Evolutionary conservation across 352 stramenopile genomes (phyloP).

Genomic region (Pythium periplocum): DNA sequence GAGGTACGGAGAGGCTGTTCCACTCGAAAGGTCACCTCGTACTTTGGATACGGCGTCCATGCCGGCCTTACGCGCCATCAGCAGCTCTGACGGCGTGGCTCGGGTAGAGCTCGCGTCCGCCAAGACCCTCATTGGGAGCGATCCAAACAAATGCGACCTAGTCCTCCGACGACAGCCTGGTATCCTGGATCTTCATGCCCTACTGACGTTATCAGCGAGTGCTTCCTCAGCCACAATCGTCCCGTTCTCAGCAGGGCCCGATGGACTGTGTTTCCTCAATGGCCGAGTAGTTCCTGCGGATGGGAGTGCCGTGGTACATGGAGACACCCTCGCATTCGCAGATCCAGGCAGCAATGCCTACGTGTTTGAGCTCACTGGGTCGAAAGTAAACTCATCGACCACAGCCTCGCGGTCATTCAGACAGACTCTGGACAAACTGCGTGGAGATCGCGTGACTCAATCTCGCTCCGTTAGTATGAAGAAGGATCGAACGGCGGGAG

Average conservation of each 20-base stretch:
- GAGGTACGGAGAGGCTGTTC: too few relatives aligned
- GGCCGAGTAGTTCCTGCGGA: conserved; percentile 27
- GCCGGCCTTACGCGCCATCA: conserved; percentile 1
- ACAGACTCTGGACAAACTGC: conserved; percentile 35
- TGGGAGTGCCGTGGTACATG: conserved; percentile 43
- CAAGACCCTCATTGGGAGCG: conserved; percentile 54
- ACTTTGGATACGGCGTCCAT: conserved; percentile 32
- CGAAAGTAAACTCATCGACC: background rate
- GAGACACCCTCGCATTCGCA: conserved; percentile 57
- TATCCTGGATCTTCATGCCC: conserved; percentile 50
- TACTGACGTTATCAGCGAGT: conserved; percentile 38
- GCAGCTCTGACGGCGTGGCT: background rate
- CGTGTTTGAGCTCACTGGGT: conserved; percentile 38
- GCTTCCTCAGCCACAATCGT: conserved; percentile 38
- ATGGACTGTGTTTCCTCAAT: conserved; percentile 51
- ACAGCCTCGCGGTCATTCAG: conserved; percentile 29
- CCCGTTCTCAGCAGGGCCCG: conserved; percentile 31
- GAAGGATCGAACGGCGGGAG: background rate
- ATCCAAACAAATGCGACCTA: conserved; percentile 43
- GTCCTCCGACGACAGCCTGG: conserved; percentile 28
- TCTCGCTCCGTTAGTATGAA: background rate
- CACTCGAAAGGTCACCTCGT: conserved; percentile 7
- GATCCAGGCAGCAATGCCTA: conserved; percentile 28
- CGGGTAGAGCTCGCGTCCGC: conserved; percentile 43
- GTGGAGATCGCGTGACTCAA: conserved; percentile 25